Conservation (phyloP, 1,284 basidiomycete genomes). For the Erythrobasidium hasegawianum region DNA sequence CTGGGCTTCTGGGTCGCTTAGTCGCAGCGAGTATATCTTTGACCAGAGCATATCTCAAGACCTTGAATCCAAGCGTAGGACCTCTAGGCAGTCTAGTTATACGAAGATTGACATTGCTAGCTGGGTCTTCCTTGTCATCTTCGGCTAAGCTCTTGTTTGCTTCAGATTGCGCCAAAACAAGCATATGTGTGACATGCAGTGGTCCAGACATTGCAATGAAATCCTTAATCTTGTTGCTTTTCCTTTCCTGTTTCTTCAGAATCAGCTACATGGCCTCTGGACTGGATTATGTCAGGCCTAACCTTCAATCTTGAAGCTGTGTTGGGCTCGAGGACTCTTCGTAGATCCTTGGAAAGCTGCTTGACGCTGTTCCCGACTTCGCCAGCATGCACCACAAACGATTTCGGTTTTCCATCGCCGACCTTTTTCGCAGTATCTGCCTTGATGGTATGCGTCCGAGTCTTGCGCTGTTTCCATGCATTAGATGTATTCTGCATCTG, state of each 20-base stretch:
- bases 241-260: slow-evolving; percentile 68
- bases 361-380: slow-evolving; percentile 81
- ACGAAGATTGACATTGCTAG: slow-evolving; percentile 59
- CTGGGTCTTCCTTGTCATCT: slow-evolving; percentile 38
- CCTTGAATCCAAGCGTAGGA: slow-evolving; percentile 87
- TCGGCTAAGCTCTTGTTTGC: slow-evolving; percentile 45
- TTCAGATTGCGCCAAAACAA: slow-evolving; percentile 62
- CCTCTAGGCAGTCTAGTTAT: slow-evolving; percentile 86
- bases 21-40: slow-evolving; percentile 73
- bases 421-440: slow-evolving; percentile 19
- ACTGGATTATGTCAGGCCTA: slow-evolving; percentile 42
- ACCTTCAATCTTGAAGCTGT: slow-evolving; percentile 86
- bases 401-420: slow-evolving; percentile 51
- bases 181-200: slow-evolving; percentile 85
- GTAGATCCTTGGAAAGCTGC: slow-evolving; percentile 84
- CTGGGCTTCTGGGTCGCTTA: slow-evolving; percentile 66
- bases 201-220: slow-evolving; percentile 89
- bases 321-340: slow-evolving; percentile 97
- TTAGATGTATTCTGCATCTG: not conserved
- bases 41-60: slow-evolving; percentile 86
- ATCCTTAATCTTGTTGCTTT: slow-evolving; percentile 88
- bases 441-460: slow-evolving; percentile 30
- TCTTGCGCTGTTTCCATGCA: slow-evolving; percentile 28
- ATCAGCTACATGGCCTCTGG: not conserved
- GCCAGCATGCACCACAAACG: slow-evolving; percentile 87